Percentiles rank a stretch among this genome's conserved stretches.
These are phyloP conservation scores for Myxozyma lipomycoides DNA, from an alignment of 805 yeast genomes.

Conservation along the genomic window DNA sequence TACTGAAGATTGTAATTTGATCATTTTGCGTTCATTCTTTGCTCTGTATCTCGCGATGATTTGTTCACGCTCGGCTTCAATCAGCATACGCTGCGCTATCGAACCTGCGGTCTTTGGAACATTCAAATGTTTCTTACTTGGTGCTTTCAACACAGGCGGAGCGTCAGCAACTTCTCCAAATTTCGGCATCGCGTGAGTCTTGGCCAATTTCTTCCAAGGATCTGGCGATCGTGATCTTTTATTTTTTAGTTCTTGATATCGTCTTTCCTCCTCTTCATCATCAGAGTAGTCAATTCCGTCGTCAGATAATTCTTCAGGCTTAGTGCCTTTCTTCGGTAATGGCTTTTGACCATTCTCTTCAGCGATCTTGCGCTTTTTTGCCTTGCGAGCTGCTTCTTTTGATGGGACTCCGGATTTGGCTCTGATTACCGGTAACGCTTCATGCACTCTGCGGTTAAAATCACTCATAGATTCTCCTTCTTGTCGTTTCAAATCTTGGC, in stretches of 20 bases:
- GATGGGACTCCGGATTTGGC: constrained; percentile 38
- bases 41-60: constrained; percentile 39
- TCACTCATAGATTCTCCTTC: constrained; percentile 41
- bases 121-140: constrained; percentile 35
- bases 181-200: constrained; percentile 35
- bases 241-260: constrained; percentile 18
- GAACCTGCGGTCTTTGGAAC: constrained; percentile 44
- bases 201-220: constrained; percentile 41
- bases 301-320: constrained; percentile 31
- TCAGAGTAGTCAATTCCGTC: constrained; percentile 27
- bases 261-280: constrained; percentile 30
- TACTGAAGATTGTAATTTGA: neutral
- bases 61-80: constrained; percentile 40
- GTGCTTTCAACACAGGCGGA: constrained; percentile 40
- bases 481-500: constrained; percentile 28
- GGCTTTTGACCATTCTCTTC: constrained; percentile 22
- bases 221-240: constrained; percentile 39
- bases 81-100: constrained; percentile 38
- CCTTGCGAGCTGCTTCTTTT: constrained; percentile 28
- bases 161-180: constrained; percentile 43
- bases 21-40: constrained; percentile 27
- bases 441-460: constrained; percentile 41
- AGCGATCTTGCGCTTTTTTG: constrained; percentile 29
- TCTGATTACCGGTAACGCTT: constrained; percentile 40
- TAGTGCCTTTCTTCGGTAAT: constrained; percentile 23